phyloP scores from a whole-genome alignment of 1,284 basidiomycete species.

The Somion occarium region DNA sequence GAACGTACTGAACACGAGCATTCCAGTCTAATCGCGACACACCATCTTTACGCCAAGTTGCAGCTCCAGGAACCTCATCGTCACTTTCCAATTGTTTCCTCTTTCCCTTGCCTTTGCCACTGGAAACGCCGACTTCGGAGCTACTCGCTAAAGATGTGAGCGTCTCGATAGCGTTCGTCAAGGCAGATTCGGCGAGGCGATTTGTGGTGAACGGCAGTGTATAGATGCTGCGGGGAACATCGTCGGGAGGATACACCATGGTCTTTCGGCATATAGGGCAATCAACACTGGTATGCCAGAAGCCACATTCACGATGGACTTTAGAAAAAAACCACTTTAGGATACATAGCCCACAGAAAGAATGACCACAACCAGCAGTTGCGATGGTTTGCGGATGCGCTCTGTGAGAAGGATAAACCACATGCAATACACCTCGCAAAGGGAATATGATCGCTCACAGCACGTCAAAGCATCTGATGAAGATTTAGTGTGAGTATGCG shows the following conservation, averaged over 20 bases:
- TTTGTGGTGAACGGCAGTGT: slow-evolving; percentile 62
- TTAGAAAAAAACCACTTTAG: slow-evolving; percentile 64
- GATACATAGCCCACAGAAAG: slow-evolving; percentile 61
- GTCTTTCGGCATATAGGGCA: slow-evolving; percentile 60
- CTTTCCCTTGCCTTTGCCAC: not conserved
- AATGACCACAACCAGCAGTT: slow-evolving; percentile 55
- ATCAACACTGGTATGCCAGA: slow-evolving; percentile 60
- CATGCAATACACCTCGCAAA: too few relatives aligned
- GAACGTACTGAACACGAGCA: not conserved
- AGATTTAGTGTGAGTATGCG: not conserved
- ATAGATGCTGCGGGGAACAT: slow-evolving; percentile 39
- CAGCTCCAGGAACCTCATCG: not conserved
- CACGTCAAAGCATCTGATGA: slow-evolving; percentile 35
- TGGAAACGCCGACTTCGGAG: too few relatives aligned
- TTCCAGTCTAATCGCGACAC: not conserved
- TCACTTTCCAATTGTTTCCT: not conserved
- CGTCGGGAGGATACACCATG: slow-evolving; percentile 45
- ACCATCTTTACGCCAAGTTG: not conserved
- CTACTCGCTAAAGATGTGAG: slow-evolving; percentile 25
- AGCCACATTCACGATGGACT: slow-evolving; percentile 52
- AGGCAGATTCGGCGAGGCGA: slow-evolving; percentile 44
- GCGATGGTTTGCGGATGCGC: slow-evolving; percentile 55
- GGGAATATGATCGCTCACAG: too few relatives aligned
- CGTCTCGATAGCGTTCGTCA: slow-evolving; percentile 44
- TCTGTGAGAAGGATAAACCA: too few relatives aligned